Conservation (phyloP, 768 basidiomycete species). For the Nevesoporus exiguus region DNA sequence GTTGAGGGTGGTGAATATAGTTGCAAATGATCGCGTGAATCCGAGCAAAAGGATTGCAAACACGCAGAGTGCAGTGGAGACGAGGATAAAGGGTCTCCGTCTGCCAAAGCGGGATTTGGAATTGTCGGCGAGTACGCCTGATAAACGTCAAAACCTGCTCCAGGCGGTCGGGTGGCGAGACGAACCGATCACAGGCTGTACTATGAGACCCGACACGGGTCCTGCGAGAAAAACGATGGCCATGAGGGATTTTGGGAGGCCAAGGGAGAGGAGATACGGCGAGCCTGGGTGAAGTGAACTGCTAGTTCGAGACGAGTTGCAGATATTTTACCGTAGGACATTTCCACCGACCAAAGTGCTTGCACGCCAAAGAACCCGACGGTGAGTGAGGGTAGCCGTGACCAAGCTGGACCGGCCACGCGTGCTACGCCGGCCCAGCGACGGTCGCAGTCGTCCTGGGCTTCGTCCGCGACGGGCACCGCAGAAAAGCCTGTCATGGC, state of each 20-base stretch:
- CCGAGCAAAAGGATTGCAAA: conserved; percentile 39
- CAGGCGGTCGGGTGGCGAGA: not conserved
- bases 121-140: conserved; percentile 73
- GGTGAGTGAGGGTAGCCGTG: conserved; percentile 66
- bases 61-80: conserved; percentile 62
- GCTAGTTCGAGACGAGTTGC: not conserved
- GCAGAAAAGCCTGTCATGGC: conserved; percentile 52
- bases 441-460: conserved; percentile 33
- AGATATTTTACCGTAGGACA: conserved; percentile 69
- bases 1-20: not conserved
- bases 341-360: conserved; percentile 91
- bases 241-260: conserved; percentile 82
- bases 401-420: conserved; percentile 66
- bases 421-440: conserved; percentile 52
- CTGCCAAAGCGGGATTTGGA: conserved; percentile 82
- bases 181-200: conserved; percentile 84
- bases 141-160: not conserved
- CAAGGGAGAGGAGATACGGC: conserved; percentile 87
- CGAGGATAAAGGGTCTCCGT: conserved; percentile 81
- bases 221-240: conserved; percentile 92
- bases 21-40: conserved; percentile 3
- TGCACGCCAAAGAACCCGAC: conserved; percentile 81
- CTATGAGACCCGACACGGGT: conserved; percentile 83
- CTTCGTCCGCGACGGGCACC: conserved; percentile 44
- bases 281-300: conserved; percentile 44